Evolutionary conservation across 768 basidiomycete species (phyloP), one percentile per base, ranked within the genome.

Genomic region (Leccinum incarnatum): DNA sequence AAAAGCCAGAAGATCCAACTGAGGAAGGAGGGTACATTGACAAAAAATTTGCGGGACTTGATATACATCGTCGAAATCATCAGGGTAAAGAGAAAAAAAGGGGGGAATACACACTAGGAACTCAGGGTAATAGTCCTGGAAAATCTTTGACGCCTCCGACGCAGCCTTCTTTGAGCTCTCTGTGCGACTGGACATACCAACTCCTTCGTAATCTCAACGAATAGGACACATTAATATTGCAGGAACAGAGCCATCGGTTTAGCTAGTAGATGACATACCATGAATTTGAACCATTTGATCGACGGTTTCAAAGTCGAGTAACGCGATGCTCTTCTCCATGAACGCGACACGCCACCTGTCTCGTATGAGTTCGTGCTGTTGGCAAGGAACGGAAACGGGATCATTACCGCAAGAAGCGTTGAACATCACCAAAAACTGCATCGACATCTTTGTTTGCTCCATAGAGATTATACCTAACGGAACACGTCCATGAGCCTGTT

Each of bases 1-100:
- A 93, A 92, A 15, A 79, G 62, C 91, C 91, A 93, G 75, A 91
- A 93, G 59, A 93, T 80, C 90, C 91, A 93, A 42, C 85, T 81
- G 64, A 92, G 78, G 57, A 89, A 66, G 2, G 82, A 81, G 0
- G 91, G 91, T 12, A 93, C 89, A 65, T 90, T 91, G 67, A 93
- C 78, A 67, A 93, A 93, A 75, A 86, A 89, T 69, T 93, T 93
- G 68, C 80, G 81, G 65, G 82, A 79, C 87, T 89, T 61, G 37
- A 30, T 14, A 51, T 23, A n/a, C 23, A 40, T 56, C 9, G 56
- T 17, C 17, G 5, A 45, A 15, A 23, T 54, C 17, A 58, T n/a
- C 2, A 10, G 12, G 6, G 8, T 15, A 15, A 27, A 74, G 81
- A 54, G n/a, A 15, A 3, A 15, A 7, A 15, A 7, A 5, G 2